Evolutionary conservation across 306 rosid species (phyloP).

Genomic region (Malus orientalis): DNA sequence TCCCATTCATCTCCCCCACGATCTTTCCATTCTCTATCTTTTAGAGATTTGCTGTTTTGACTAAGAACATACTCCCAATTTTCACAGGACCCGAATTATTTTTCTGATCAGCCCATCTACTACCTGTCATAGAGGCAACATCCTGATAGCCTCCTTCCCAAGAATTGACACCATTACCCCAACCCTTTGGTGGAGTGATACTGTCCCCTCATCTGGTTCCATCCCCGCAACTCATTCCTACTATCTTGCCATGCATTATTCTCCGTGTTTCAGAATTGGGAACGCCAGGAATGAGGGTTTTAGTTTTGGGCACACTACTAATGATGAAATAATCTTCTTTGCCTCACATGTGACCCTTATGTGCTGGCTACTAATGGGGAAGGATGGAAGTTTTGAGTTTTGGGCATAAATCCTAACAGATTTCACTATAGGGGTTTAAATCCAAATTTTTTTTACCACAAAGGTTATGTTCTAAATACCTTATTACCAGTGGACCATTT

Average conservation of each 20-base stretch:
- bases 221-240: constrained; percentile 23
- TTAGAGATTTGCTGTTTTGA: constrained; percentile 20
- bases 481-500: too few species aligned
- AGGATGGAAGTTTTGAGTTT: too few species aligned
- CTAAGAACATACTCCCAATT: constrained; percentile 24
- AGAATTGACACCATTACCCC: constrained; percentile 24
- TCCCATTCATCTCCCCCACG: constrained; percentile 17
- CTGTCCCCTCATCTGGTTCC: constrained; percentile 18
- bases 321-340: too few species aligned
- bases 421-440: too few species aligned
- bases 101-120: constrained; percentile 32
- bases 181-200: background rate
- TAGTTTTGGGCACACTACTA: too few species aligned
- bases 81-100: constrained; percentile 14
- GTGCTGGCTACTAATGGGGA: too few species aligned
- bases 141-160: constrained; percentile 16
- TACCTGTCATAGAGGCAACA: background rate
- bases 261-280: constrained; percentile 5
- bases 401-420: too few species aligned
- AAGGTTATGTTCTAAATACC: too few species aligned
- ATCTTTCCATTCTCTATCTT: constrained; percentile 32
- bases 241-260: constrained; percentile 35
- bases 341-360: background rate
- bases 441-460: too few species aligned
- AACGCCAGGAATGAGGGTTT: too few species aligned